Base-by-base conservation (phyloP, 148 eudicot species). In the Fagopyrum tataricum region DNA sequence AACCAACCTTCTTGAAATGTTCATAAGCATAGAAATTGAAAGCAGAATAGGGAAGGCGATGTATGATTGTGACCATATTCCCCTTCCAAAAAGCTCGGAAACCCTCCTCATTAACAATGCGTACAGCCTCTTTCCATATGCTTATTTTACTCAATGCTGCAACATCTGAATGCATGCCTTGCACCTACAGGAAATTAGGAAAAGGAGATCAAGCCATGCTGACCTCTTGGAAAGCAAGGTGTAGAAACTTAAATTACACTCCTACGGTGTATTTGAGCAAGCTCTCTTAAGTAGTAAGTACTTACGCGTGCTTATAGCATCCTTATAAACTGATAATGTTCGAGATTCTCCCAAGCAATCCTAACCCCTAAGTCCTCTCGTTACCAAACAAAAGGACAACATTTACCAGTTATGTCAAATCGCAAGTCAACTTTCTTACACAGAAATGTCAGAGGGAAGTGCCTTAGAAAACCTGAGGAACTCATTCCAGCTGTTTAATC, bases 31-130 rank as follows among this genome's bases (percentile, higher is more conserved):
- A 89, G 78, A 92, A 92, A 77, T 85, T 92, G 73, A 92, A 84
- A 4, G 96, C 74, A 70, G 97, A 87, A 80, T 92, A 92, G 18
- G 97, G 97, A 75, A 92, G 91, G 53, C 96, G 96, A 75, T 92
- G 97, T 7, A 82, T 85, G 44, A 90, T 84, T n/a, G 96, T 92
- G 46, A 90, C 97, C 62, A 90, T 75, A 84, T 92, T 92, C 67
- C 97, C 97, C 75, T 87, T 92, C 97, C 97, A 92, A 78, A 92
- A 92, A 41, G 97, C 97, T 67, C 93, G 79, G 58, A 90, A 74
- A 52, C 97, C 96, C 82, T 92, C 97, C 86, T 92, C 97, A 4
- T 74, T 87, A 62, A 84, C 74, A 78, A 92, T 84, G 44, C 91
- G 88, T 17, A 82, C 81, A 70, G 96, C 89, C 79, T 92, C 97